A percentile compares a stretch with the other conserved stretches of the same genome.
These are phyloP conservation scores for Rickenella mellea DNA, from an alignment of 768 basidiomycete species.

Conservation along the genomic window DNA sequence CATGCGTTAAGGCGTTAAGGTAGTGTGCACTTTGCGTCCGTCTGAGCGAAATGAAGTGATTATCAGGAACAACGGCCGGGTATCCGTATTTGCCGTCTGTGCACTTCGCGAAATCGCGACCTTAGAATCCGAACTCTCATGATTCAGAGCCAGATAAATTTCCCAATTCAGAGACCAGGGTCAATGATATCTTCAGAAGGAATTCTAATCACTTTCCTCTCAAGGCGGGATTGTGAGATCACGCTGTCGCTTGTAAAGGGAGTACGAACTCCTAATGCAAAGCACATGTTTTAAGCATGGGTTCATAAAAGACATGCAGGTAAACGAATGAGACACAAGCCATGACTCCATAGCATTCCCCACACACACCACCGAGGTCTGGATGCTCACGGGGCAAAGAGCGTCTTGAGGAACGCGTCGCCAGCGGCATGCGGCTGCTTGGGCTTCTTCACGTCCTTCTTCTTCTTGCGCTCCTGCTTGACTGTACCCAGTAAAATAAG, in stretches of 20 bases:
- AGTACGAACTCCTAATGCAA: too few relatives aligned
- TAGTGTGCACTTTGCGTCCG: too few relatives aligned
- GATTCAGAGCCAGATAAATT: too few relatives aligned
- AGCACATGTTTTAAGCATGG: slow-evolving; percentile 9
- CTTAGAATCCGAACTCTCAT: too few relatives aligned
- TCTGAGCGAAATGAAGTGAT: too few relatives aligned
- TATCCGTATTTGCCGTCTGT: too few relatives aligned
- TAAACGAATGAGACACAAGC: slow-evolving; percentile 7
- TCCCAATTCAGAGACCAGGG: too few relatives aligned
- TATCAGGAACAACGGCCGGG: too few relatives aligned
- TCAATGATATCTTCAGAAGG: too few relatives aligned
- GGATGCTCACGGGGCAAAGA: slow-evolving; percentile 68
- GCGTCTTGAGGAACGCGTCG: slow-evolving; percentile 74
- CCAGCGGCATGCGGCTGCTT: slow-evolving; percentile 57
- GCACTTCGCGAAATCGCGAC: too few relatives aligned
- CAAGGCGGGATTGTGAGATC: slow-evolving; percentile 15
- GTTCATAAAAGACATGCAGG: slow-evolving; percentile 11
- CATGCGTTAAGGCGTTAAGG: too few relatives aligned
- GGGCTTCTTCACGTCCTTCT: slow-evolving; percentile 49
- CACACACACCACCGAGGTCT: slow-evolving; percentile 4
- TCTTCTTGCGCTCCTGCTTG: slow-evolving; percentile 68
- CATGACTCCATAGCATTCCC: neutral
- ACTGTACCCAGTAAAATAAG: slow-evolving; percentile 33
- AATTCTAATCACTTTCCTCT: slow-evolving; percentile 24
- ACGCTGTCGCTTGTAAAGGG: slow-evolving; percentile 11